Conservation (phyloP, 768 basidiomycete genomes). For the Amylocystis lapponica region DNA sequence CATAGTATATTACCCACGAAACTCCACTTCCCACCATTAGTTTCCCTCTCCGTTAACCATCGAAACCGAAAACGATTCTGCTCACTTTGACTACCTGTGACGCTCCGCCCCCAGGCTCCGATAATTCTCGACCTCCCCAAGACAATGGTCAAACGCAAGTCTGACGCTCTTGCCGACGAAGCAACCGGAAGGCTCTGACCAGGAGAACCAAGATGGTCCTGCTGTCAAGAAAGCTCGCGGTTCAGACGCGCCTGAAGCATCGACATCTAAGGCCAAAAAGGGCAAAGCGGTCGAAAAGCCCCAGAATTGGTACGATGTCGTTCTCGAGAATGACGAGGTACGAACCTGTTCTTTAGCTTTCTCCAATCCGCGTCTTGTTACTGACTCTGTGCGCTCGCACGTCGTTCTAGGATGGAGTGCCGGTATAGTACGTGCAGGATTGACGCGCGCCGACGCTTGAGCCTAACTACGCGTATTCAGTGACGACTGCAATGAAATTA, state of each 20-base stretch:
- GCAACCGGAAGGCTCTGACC: slow-evolving; percentile 7
- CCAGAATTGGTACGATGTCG: slow-evolving; percentile 33
- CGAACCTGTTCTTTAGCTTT: slow-evolving; percentile 7
- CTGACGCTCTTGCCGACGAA: slow-evolving; percentile 17
- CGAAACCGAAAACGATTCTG: too few species aligned
- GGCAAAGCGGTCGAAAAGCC: slow-evolving; percentile 10
- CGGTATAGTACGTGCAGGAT: slow-evolving; percentile 25
- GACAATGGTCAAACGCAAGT: slow-evolving; percentile 42
- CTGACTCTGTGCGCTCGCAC: slow-evolving; percentile 2
- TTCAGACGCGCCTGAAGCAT: slow-evolving; percentile 18
- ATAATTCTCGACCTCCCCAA: neutral
- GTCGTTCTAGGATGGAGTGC: slow-evolving; percentile 18
- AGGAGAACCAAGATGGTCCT: slow-evolving; percentile 15
- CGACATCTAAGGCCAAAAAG: slow-evolving; percentile 20
- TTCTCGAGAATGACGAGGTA: slow-evolving; percentile 38
- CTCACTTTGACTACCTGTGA: too few species aligned
- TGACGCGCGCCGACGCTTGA: neutral
- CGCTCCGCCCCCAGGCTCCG: too few species aligned
- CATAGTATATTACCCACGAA: neutral
- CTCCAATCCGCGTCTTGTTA: neutral
- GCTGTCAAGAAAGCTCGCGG: slow-evolving; percentile 29
- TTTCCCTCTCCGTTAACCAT: too few species aligned
- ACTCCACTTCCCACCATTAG: too few species aligned
- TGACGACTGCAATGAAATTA: slow-evolving; percentile 41
- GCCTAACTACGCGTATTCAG: slow-evolving; percentile 15